Evolutionary conservation across 164 flowering plant genomes (phyloP), one percentile per base, ranked within the genome.

Genomic region (Cinnamomum chago): DNA sequence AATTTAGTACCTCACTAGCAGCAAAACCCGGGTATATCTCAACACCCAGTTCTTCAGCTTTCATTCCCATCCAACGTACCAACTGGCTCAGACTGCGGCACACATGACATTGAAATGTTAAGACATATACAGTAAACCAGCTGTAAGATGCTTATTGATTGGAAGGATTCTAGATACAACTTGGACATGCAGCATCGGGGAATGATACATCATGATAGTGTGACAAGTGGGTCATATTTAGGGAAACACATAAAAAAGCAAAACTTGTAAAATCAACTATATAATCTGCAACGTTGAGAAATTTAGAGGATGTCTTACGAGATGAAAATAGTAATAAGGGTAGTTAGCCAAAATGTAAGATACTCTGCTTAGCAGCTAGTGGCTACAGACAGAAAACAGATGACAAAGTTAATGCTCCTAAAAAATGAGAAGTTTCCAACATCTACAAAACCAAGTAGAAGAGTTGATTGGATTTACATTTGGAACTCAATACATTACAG

Each of bases 1-100:
- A 70, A 70, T 5, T 72, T 23, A 74, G 52, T 82, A 93, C 99
- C 98, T 95, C 99, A 81, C 89, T 89, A 71, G 98, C 99, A 76
- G 99, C 89, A 88, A 95, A 93, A 62, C 99, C 98, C 17, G 99
- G 98, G 82, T 93, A 93, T 82, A 95, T 88, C 80, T 95, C 99
- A 72, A 91, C 90, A 71, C 99, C 98, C 68, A 95, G 74, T 73
- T 95, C 97, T 86, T 95, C 98, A 74, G 99, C 97, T 85, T 93
- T 95, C 60, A 23, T 67, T 74, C 93, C 98, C 91, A 95, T 72
- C 99, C 99, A 95, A 28, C 95, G 86, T 58, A 90, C 93, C 62
- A 95, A 78, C 80, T 95, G 96, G 81, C 98, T 92, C 84, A 95
- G 85, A 84, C 99, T 95, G 88, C 75, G 6, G 20, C 47, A 60